These are phyloP conservation scores for Coemansia sp. DNA, from an alignment of 192 early-diverging fungal genomes.

Conservation along the genomic window DNA sequence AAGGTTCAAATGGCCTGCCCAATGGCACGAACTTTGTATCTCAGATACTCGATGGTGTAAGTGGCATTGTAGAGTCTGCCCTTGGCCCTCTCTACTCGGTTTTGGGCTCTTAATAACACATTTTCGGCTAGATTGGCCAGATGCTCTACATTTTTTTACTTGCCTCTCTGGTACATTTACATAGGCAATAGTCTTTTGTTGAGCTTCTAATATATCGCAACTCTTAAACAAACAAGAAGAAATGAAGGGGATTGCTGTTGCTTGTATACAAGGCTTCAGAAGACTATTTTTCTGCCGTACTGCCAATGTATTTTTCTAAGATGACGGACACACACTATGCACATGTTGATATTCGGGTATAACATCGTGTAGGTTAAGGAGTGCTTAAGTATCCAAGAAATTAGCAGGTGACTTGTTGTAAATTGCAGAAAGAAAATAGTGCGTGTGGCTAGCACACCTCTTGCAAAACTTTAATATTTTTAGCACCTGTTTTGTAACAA, in stretches of 20 bases:
- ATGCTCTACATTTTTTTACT: neutral
- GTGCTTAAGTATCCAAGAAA: neutral
- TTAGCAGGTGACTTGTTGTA: neutral
- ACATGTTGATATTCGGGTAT: neutral
- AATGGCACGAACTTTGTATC: slow-evolving; percentile 48
- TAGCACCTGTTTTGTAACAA: neutral
- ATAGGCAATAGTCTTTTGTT: too few species aligned
- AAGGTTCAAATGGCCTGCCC: slow-evolving; percentile 33
- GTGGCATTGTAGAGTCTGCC: slow-evolving; percentile 52
- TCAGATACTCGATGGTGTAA: slow-evolving; percentile 43
- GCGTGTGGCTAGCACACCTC: too few species aligned
- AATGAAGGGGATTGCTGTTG: too few species aligned
- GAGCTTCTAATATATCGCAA: too few species aligned
- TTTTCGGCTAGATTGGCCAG: neutral
- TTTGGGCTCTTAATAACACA: slow-evolving; percentile 7
- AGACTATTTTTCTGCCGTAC: too few species aligned
- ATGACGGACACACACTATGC: neutral
- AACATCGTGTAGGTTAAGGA: too few species aligned
- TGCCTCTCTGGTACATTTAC: too few species aligned
- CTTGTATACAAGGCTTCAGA: too few species aligned
- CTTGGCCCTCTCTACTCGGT: slow-evolving; percentile 49
- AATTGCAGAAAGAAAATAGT: too few species aligned
- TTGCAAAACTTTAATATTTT: neutral
- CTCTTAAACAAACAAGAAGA: too few species aligned
- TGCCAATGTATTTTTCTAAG: too few species aligned